Conservation (phyloP, 2,329 filamentous ascomycete genomes). For the Venturia asperata region DNA sequence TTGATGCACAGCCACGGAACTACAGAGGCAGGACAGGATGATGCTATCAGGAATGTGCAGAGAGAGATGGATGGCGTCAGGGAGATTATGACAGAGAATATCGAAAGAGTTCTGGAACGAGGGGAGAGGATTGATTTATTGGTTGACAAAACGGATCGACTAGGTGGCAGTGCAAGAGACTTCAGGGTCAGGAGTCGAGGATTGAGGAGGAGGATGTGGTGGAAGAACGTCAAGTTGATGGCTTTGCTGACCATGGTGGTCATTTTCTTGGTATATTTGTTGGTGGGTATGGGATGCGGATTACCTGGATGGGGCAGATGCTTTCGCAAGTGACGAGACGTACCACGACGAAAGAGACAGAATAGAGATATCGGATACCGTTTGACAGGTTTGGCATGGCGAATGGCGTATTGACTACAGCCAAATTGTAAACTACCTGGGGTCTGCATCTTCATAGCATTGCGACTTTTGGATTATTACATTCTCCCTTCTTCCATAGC, state of each 20-base stretch:
- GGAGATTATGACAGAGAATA: slow-evolving; percentile 93
- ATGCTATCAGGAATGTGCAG: slow-evolving; percentile 77
- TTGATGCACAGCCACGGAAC: slow-evolving; percentile 82
- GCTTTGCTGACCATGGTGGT: slow-evolving; percentile 65
- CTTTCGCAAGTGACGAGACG: not conserved
- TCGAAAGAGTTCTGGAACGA: slow-evolving; percentile 79
- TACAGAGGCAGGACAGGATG: slow-evolving; percentile 64
- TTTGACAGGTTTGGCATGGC: not conserved
- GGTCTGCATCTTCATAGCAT: not conserved
- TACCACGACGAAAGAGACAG: not conserved
- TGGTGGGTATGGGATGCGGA: slow-evolving; percentile 66
- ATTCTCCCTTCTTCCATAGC: not conserved
- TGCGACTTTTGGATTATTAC: not conserved
- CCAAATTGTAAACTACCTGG: not conserved
- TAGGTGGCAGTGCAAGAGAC: slow-evolving; percentile 82
- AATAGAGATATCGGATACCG: not conserved
- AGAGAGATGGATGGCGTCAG: slow-evolving; percentile 87
- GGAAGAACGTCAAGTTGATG: slow-evolving; percentile 98
- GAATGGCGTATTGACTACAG: not conserved
- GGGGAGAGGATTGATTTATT: slow-evolving; percentile 86
- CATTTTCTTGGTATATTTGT: slow-evolving; percentile 62
- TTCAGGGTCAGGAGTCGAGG: slow-evolving; percentile 83
- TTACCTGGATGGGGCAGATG: slow-evolving; percentile 42
- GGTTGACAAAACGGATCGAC: slow-evolving; percentile 90
- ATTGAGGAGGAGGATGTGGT: slow-evolving; percentile 94